phyloP scores from a whole-genome alignment of 768 basidiomycete genomes.

The Suillus ampliporus region DNA sequence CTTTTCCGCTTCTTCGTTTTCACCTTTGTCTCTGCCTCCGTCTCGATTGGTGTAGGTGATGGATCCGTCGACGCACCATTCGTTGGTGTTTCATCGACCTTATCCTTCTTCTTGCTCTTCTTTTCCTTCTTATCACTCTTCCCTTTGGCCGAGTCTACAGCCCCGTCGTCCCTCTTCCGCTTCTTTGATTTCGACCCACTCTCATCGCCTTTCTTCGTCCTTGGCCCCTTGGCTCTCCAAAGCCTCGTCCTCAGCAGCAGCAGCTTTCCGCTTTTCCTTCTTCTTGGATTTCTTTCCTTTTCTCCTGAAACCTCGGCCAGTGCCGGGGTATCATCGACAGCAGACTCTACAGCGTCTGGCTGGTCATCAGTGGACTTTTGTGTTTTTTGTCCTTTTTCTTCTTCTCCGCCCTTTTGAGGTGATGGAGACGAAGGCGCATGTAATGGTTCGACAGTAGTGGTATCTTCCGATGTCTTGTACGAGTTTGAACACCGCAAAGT shows the following conservation, averaged over 20 bases:
- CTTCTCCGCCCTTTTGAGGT: conserved; percentile 18
- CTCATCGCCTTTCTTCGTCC: conserved; percentile 16
- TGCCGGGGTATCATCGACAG: conserved; percentile 15
- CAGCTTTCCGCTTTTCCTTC: conserved; percentile 22
- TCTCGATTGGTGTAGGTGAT: background rate
- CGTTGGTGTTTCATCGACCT: conserved; percentile 29
- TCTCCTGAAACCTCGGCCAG: conserved; percentile 14
- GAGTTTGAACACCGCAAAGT: background rate
- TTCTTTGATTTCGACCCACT: conserved; percentile 37
- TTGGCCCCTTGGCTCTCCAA: conserved; percentile 24
- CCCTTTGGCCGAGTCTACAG: conserved; percentile 16
- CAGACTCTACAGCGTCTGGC: conserved; percentile 29
- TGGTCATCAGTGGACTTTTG: conserved; percentile 7
- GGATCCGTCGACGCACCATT: conserved; percentile 6
- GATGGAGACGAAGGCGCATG: background rate
- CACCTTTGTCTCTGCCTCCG: conserved; percentile 30
- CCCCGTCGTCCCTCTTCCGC: conserved; percentile 34
- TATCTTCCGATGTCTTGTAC: conserved; percentile 16
- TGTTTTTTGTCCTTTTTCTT: conserved; percentile 26
- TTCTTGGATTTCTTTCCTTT: conserved; percentile 23
- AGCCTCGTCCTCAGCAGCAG: conserved; percentile 16
- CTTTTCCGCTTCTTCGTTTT: conserved; percentile 26
- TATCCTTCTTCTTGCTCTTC: conserved; percentile 36
- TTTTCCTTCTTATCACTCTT: conserved; percentile 13
- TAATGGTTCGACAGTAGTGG: background rate